Percentiles rank a stretch among this genome's conserved stretches.
Conservation (phyloP, 441 rosid genomes). For the Codiaeum variegatum region DNA sequence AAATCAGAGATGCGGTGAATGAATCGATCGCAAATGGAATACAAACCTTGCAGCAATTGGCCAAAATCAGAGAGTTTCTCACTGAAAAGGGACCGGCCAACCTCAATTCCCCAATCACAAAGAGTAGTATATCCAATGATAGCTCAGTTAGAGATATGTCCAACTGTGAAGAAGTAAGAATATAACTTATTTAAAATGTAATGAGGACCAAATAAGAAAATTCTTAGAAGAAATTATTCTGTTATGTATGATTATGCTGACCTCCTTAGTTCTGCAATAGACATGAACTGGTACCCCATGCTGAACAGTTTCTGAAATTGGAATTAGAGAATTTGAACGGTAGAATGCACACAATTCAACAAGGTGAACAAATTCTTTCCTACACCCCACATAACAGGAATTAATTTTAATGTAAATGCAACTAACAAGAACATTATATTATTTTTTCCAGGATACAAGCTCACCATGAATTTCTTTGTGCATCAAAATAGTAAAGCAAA, state of each 20-base stretch:
- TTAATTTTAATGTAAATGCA: conserved; percentile 18
- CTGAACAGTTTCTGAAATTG: conserved; percentile 29
- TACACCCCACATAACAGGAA: conserved; percentile 25
- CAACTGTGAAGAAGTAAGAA: conserved; percentile 50
- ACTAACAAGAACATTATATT: conserved; percentile 13
- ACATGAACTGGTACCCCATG: conserved; percentile 63
- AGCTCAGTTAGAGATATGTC: conserved; percentile 71
- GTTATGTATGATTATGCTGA: conserved; percentile 22
- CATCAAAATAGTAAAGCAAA: conserved; percentile 60
- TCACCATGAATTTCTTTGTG: conserved; percentile 75
- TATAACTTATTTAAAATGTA: conserved; percentile 23
- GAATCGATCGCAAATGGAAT: conserved; percentile 21
- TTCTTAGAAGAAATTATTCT: conserved; percentile 17
- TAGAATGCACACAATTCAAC: conserved; percentile 64
- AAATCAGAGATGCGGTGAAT: background rate
- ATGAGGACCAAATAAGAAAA: conserved; percentile 5
- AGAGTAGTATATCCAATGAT: conserved; percentile 82
- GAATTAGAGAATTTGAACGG: conserved; percentile 50
- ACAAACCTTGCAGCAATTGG: conserved; percentile 85
- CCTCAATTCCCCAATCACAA: conserved; percentile 65
- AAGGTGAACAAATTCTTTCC: conserved; percentile 76
- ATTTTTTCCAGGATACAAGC: conserved; percentile 24
- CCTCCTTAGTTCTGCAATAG: conserved; percentile 80
- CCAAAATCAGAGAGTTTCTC: conserved; percentile 57
- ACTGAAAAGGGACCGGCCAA: conserved; percentile 90